Conservation (phyloP, 768 basidiomycete genomes). For the Imleria badia region DNA sequence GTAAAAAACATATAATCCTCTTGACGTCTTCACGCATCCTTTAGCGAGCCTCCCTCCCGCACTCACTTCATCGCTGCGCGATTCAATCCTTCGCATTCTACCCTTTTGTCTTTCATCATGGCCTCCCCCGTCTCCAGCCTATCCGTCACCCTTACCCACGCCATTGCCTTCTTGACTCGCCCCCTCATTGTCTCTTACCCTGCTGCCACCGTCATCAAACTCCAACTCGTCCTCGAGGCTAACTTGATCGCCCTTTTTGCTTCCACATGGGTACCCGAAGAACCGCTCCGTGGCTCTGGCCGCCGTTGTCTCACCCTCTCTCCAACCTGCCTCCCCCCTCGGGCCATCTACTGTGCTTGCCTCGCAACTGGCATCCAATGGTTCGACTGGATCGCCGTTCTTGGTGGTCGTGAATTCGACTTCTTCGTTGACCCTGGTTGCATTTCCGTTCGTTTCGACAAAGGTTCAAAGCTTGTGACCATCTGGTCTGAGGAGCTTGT, state of each 20-base stretch:
- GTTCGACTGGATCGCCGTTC: conserved; percentile 74
- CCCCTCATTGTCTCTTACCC: conserved; percentile 59
- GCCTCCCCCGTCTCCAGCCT: conserved; percentile 48
- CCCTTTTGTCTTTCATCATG: conserved; percentile 18
- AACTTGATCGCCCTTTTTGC: conserved; percentile 72
- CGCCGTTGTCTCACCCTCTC: conserved; percentile 76
- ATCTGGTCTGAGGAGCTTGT: conserved; percentile 65
- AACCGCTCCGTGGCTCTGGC: conserved; percentile 67
- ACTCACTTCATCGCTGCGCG: conserved; percentile 33
- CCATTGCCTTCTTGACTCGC: conserved; percentile 70
- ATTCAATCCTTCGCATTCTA: conserved; percentile 27
- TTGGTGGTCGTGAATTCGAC: conserved; percentile 73
- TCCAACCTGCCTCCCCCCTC: conserved; percentile 66
- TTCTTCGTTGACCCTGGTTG: conserved; percentile 80
- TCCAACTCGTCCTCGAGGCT: conserved; percentile 69
- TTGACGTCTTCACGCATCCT: conserved; percentile 28
- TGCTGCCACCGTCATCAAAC: conserved; percentile 61
- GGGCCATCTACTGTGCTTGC: conserved; percentile 70
- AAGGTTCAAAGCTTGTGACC: conserved; percentile 48
- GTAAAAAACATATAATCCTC: conserved; percentile 6
- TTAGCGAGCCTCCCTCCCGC: conserved; percentile 26
- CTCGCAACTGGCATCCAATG: conserved; percentile 69
- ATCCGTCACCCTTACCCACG: conserved; percentile 68
- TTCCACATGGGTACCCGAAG: conserved; percentile 60
- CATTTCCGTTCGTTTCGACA: conserved; percentile 63